Base-by-base conservation (phyloP, 371 early-diverging fungal genomes). In the Mucor indicus region DNA sequence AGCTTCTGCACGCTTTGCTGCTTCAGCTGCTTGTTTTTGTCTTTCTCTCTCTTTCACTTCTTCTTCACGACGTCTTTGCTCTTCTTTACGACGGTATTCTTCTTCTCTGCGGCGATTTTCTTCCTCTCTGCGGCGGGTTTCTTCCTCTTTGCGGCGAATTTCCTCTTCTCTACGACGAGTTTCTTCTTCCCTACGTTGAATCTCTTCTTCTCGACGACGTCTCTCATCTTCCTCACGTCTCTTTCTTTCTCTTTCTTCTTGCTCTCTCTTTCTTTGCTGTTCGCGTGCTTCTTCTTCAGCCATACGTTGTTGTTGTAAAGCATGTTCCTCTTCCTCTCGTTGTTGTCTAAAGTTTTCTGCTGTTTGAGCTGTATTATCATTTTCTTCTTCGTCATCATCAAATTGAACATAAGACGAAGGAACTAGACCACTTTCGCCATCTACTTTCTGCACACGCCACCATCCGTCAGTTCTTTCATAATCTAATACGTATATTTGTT, bases 401-500 rank as follows among this genome's bases (percentile, higher is more conserved):
- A 82, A 75, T 21, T 75, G 46, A 10, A 79, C 64, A 39, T 83
- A 83, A 1, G 78, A 60, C 11, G 77, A 73, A 19, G 83, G 83
- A 12, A 83, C 76, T 25, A 83, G 64, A 38, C 83, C 83, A 11
- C 66, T 60, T 41, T 69, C 59, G 13, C 76, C 76, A 48, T 64
- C 60, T 15, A 67, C 56, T 38, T 72, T 62, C 25, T 71, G 69
- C 24, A 64, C 64, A 53, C 67, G 79, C 85, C 85, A 86, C 93
- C 91, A 91, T 15, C 90, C 91, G 11, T 85, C 76, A 49, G 77
- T 79, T 47, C 84, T 84, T 7, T 84, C 80, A 62, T 83, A 81
- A 59, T 91, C 90, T 11, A 84, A 53, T 2, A 91, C 83, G 62
- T 88, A 72, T 10, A 93, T 66, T 30, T 84, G 80, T 25, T 93